These are phyloP conservation scores for Nephelium lappaceum DNA, from an alignment of 345 rosid genomes.

Conservation along the genomic window DNA sequence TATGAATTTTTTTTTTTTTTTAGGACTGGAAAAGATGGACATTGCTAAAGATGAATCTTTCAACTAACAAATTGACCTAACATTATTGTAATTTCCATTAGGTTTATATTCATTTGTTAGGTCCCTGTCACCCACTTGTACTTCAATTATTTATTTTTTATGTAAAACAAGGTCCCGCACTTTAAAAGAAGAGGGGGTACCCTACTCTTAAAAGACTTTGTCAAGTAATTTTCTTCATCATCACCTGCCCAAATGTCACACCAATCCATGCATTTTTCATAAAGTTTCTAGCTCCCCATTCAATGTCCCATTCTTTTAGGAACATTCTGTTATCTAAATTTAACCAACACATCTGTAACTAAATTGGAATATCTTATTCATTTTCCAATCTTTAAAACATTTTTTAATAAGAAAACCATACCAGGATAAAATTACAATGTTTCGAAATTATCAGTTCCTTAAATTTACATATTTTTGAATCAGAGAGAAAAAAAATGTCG, in stretches of 20 bases:
- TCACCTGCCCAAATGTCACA: background rate
- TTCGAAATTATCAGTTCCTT: too few species aligned
- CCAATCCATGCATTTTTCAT: conserved; percentile 6
- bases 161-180: background rate
- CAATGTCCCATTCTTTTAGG: background rate
- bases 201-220: conserved; percentile 3
- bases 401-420: too few species aligned
- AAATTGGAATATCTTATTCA: background rate
- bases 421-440: too few species aligned
- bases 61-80: background rate
- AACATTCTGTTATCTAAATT: background rate
- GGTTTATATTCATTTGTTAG: conserved; percentile 8
- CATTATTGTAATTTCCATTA: background rate
- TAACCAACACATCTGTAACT: background rate
- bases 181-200: conserved; percentile 13
- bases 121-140: background rate
- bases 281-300: background rate
- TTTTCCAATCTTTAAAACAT: too few species aligned
- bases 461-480: too few species aligned
- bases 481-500: too few species aligned
- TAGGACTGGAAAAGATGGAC: too few species aligned
- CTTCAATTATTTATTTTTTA: background rate
- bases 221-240: conserved; percentile 17
- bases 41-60: background rate
- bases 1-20: too few species aligned